Base-by-base conservation (phyloP, 148 eudicot genomes). In the Silene latifolia region DNA sequence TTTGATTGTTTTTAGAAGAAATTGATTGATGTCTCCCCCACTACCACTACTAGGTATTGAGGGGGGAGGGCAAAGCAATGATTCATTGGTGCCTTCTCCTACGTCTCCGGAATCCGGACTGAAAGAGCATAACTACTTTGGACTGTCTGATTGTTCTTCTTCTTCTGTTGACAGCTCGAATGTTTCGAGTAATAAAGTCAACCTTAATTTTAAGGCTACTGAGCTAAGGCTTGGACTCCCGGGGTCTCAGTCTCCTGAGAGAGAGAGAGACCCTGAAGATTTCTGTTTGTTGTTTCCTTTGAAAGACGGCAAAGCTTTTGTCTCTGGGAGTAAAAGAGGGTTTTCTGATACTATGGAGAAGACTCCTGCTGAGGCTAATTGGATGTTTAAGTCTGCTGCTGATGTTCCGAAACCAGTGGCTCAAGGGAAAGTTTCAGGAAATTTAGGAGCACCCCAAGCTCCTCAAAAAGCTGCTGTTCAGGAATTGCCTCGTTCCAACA, bases 201-300 rank as follows among this genome's bases (percentile, higher is more conserved):
- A 83, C 69, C 75, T 90, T 48, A 92, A 95, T 80, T 76, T 95
- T 76, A 92, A 87, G 81, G 98, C 96, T 80, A 94, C 96, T 9
- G 97, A 94, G 77, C 75, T 94, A 27, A 95, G 97, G 83, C 93
- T 95, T 18, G 97, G 98, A 24, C 90, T 92, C 51, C 98, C 96
- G 14, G 98, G 97, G 44, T 92, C 97, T 48, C 96, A 86, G 78
- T 92, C 96, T 18, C 97, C 98, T 21, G 89, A 82, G 48, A 82
- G 92, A 62, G 89, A 82, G 48, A 82, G 92, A 62, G 93, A 86
- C 78, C 75, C 88, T 12, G 90, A 85, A 27, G n/a, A n/a, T n/a
- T 76, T 72, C 48, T 75, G 76, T 78, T 80, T 84, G 61, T 63
- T 77, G 87, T 81, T 78, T 70, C 99, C 97, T 62, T 78, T 85